These are phyloP conservation scores for Rubus parviflorus DNA, from an alignment of 306 rosid genomes.

Conservation along the genomic window DNA sequence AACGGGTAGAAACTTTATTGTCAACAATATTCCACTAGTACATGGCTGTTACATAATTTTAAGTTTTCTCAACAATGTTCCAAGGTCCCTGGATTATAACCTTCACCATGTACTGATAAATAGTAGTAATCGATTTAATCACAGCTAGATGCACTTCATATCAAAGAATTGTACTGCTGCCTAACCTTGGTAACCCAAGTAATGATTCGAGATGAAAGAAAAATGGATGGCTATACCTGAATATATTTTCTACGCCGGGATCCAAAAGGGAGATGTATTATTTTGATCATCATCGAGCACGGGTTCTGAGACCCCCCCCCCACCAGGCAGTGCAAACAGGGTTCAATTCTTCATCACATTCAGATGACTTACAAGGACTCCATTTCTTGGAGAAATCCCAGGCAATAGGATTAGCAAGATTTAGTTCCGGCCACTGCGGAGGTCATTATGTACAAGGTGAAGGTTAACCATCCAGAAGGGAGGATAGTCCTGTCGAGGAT, in stretches of 20 bases:
- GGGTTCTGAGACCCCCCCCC: conserved; percentile 27
- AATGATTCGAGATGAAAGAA: conserved; percentile 22
- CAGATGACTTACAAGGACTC: conserved; percentile 41
- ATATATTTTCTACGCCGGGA: conserved; percentile 39
- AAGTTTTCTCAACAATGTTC: conserved; percentile 10
- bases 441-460: conserved; percentile 45
- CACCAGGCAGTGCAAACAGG: conserved; percentile 15
- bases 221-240: conserved; percentile 37
- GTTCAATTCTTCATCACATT: conserved; percentile 22
- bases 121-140: conserved; percentile 22
- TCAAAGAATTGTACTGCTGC: conserved; percentile 54
- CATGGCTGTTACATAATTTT: conserved; percentile 16
- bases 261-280: conserved; percentile 39
- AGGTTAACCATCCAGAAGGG: conserved; percentile 27
- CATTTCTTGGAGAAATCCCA: conserved; percentile 31
- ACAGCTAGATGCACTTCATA: conserved; percentile 42
- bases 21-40: conserved; percentile 17
- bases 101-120: conserved; percentile 30
- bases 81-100: conserved; percentile 30
- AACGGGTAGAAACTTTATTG: conserved; percentile 21
- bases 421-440: conserved; percentile 33
- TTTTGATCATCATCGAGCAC: conserved; percentile 35
- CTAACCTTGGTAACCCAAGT: conserved; percentile 46
- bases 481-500: conserved; percentile 16
- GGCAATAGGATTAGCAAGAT: conserved; percentile 28